Evolutionary conservation across 768 basidiomycete species (phyloP), one percentile per base, ranked within the genome.

Genomic region (Cystofilobasidium ferigula): DNA sequence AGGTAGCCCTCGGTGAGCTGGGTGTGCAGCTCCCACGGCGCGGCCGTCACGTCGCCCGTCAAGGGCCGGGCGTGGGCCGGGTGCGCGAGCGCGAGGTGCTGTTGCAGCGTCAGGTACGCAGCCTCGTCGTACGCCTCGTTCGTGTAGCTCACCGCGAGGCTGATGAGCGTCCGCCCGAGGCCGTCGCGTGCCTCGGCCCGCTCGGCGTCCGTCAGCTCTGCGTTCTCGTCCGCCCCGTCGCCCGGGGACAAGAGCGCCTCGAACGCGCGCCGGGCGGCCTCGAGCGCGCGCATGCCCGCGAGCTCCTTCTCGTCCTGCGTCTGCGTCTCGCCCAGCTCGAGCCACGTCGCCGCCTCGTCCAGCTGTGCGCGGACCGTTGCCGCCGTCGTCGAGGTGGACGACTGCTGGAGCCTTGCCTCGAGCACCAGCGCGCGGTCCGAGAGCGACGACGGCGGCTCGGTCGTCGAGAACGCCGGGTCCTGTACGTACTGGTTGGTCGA

Each of bases 71-170:
- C 84, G 68, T 71, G 48, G 76, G 78, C 30, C 26, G 74, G 68
- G 80, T 79, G 26, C 78, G 78, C 12, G 83, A 86, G 76, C 82
- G 78, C 78, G 58, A 97, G 79, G 88, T 90, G 97, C 36, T 86
- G 86, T 57, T 93, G 82, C 20, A 99, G 82, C 79, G 86, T 88
- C 0, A 84, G 78, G 73, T 94, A 84, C 3, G 93, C 87, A 9
- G 85, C 92, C 14, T 87, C 81, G 71, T 98, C 93, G 71, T 85
- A 87, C 0, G 84, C 83, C 77, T 98, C 94, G 72, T 98, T 99
- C 36, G 93, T 94, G 75, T 89, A 98, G 12, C 90, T 91, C 69
- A 97, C 91, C 0, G 94, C 92, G 38, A 97, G 82, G 8, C 91
- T 24, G 32, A 43, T 35, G 45, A 51, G 47, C 26, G 48, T 35